Percentiles rank a stretch among this genome's conserved stretches.
Evolutionary conservation across 2,329 filamentous ascomycete species (phyloP).

Genomic region (Epichloe scottii): DNA sequence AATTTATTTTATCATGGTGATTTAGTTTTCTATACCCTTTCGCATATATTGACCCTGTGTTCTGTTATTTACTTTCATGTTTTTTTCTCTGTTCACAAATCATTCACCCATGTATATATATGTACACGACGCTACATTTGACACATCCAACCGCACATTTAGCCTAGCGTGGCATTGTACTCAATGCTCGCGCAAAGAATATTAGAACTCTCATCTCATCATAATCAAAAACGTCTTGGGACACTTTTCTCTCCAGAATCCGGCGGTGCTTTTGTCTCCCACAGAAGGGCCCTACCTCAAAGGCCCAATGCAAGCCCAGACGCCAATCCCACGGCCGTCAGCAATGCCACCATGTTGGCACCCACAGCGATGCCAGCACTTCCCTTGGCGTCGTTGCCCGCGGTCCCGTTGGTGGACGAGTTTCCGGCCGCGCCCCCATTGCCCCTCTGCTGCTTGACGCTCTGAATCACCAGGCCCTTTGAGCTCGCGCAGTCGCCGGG

Average conservation of each 20-base stretch:
- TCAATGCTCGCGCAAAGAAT: background rate
- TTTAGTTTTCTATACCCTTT: conserved; percentile 1
- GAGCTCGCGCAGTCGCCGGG: conserved; percentile 23
- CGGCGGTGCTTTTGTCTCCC: no score
- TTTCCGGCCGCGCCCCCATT: conserved; percentile 3
- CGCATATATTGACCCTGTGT: background rate
- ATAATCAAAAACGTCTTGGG: background rate
- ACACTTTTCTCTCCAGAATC: no score
- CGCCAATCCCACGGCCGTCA: conserved; percentile 25
- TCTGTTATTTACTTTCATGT: background rate
- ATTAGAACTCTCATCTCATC: background rate
- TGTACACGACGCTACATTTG: background rate
- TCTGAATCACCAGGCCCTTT: conserved; percentile 30
- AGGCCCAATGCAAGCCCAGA: conserved; percentile 25
- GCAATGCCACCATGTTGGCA: conserved; percentile 18
- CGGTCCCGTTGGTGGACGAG: background rate
- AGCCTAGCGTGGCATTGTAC: background rate
- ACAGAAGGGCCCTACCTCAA: conserved; percentile 5
- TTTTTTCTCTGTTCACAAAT: conserved; percentile 2
- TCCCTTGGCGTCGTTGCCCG: background rate
- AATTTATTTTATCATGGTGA: background rate
- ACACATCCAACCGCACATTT: background rate
- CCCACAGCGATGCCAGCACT: conserved; percentile 13
- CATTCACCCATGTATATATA: background rate
- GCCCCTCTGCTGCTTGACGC: conserved; percentile 19